Conservation (phyloP, 371 early-diverging fungal species). For the Syncephalastrum contaminatum region DNA sequence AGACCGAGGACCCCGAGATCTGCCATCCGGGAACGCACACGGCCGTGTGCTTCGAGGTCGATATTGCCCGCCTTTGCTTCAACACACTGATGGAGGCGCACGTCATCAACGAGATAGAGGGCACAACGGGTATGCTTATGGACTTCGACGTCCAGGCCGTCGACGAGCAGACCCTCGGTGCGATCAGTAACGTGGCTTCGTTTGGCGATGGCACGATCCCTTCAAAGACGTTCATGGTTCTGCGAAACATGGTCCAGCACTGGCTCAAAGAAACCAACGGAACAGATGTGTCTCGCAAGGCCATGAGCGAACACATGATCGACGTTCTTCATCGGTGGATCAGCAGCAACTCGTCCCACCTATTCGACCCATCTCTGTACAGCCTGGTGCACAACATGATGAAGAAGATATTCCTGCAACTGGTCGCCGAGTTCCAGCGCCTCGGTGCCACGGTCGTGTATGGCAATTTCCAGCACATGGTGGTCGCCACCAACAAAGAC, state of each 20-base stretch:
- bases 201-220: slow-evolving; percentile 68
- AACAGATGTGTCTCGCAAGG: slow-evolving; percentile 44
- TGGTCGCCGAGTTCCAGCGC: slow-evolving; percentile 76
- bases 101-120: slow-evolving; percentile 78
- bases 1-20: slow-evolving; percentile 66
- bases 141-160: slow-evolving; percentile 50
- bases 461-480: slow-evolving; percentile 78
- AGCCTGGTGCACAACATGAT: slow-evolving; percentile 79
- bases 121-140: slow-evolving; percentile 46
- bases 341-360: slow-evolving; percentile 64
- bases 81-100: slow-evolving; percentile 78
- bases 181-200: slow-evolving; percentile 31
- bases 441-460: slow-evolving; percentile 78
- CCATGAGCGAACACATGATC: slow-evolving; percentile 72
- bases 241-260: slow-evolving; percentile 75
- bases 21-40: slow-evolving; percentile 75
- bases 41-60: slow-evolving; percentile 82
- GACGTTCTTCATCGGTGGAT: slow-evolving; percentile 90
- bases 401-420: slow-evolving; percentile 83
- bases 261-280: slow-evolving; percentile 63
- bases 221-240: slow-evolving; percentile 65
- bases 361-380: slow-evolving; percentile 88
- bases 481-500: slow-evolving; percentile 80
- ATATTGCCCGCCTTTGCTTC: slow-evolving; percentile 78
- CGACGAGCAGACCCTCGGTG: slow-evolving; percentile 52